A percentile compares a stretch with the other conserved stretches of the same genome.
Evolutionary conservation across 257 asterid species (phyloP).

Genomic region (Parsonsia alboflavescens): DNA sequence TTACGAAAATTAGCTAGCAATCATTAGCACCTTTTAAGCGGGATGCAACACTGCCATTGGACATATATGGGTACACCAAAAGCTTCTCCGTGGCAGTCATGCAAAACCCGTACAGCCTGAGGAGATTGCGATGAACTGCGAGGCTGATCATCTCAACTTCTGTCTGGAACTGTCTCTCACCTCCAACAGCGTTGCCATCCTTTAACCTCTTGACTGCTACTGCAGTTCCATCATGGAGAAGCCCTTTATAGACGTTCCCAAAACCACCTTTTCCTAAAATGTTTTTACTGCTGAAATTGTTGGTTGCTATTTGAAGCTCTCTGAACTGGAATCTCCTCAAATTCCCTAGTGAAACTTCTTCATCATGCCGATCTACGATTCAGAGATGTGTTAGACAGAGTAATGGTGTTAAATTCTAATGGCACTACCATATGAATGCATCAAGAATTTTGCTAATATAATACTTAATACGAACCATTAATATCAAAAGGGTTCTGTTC

Average conservation of each 20-base stretch:
- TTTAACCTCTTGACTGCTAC: constrained; percentile 92
- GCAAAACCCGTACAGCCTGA: constrained; percentile 74
- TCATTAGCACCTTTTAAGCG: constrained; percentile 72
- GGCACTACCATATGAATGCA: not conserved
- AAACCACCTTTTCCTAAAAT: constrained; percentile 93
- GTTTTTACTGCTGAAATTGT: constrained; percentile 76
- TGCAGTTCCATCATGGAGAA: constrained; percentile 62
- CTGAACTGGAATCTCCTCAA: constrained; percentile 71
- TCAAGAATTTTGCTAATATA: not conserved
- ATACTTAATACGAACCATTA: constrained; percentile 43
- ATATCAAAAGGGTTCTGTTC: constrained; percentile 44
- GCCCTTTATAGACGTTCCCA: constrained; percentile 88
- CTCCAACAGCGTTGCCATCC: constrained; percentile 78
- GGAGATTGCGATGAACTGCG: constrained; percentile 95
- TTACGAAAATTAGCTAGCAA: not conserved
- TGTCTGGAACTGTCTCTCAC: constrained; percentile 85
- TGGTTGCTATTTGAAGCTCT: constrained; percentile 81
- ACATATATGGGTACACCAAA: constrained; percentile 87
- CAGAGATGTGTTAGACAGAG: constrained; percentile 10
- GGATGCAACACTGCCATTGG: constrained; percentile 94
- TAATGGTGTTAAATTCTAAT: constrained; percentile 4
- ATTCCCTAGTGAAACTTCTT: constrained; percentile 84
- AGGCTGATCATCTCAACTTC: constrained; percentile 95
- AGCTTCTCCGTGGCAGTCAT: constrained; percentile 84
- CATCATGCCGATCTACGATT: constrained; percentile 53